Percentiles rank a stretch among this genome's conserved stretches.
phyloP scores from a whole-genome alignment of 2,329 filamentous ascomycete species.

The Apiospora phragmitis region DNA sequence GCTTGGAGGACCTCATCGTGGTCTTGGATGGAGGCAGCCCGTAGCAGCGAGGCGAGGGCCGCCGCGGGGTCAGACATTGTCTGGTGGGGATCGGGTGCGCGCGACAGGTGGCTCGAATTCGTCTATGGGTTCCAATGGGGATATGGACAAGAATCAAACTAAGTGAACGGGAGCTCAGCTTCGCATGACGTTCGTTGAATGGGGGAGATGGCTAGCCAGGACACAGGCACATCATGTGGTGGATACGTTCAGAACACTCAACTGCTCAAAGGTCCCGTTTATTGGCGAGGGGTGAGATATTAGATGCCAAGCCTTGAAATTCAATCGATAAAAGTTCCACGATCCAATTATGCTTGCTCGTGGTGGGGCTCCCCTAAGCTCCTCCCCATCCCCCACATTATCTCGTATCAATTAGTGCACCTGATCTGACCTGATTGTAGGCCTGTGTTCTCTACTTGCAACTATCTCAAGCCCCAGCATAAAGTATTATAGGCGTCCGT shows the following conservation, averaged over 20 bases:
- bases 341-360: neutral
- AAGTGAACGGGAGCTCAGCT: neutral
- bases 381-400: neutral
- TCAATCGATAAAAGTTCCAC: neutral
- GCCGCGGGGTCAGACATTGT: slow-evolving; percentile 47
- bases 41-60: slow-evolving; percentile 55
- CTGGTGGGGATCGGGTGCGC: neutral
- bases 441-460: neutral
- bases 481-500: neutral
- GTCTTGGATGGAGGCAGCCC: slow-evolving; percentile 61
- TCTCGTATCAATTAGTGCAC: no score
- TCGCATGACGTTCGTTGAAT: neutral
- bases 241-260: slow-evolving; percentile 5
- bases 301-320: slow-evolving; percentile 4
- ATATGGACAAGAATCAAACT: neutral
- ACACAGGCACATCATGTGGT: neutral
- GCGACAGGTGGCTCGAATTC: neutral
- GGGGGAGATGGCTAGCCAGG: neutral
- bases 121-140: neutral
- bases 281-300: slow-evolving; percentile 5
- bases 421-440: no score
- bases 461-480: neutral
- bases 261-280: neutral
- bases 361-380: neutral
- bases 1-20: slow-evolving; percentile 72